Evolutionary conservation across 495 filamentous ascomycete genomes (phyloP).

Genomic region (Penicillium riverlandense): DNA sequence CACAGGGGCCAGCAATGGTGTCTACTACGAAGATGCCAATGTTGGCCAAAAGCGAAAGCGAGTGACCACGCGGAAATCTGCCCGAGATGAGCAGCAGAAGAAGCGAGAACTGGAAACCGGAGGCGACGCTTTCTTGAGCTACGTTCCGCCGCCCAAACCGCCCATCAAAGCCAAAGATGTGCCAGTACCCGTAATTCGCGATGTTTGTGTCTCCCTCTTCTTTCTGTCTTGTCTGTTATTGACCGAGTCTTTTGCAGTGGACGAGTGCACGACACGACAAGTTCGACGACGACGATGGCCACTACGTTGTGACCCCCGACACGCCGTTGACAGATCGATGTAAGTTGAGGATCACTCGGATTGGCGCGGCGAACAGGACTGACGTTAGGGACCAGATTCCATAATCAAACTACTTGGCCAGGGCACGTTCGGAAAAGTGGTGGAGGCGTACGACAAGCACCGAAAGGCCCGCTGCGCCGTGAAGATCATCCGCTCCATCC

Average conservation of each 20-base stretch:
- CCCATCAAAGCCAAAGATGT: conserved; percentile 91
- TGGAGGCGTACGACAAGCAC: conserved; percentile 77
- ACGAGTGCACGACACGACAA: conserved; percentile 44
- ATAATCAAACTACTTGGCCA: conserved; percentile 86
- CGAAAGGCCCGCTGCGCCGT: conserved; percentile 77
- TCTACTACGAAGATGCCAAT: conserved; percentile 47
- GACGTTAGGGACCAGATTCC: conserved; percentile 52
- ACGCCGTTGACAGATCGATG: conserved; percentile 81
- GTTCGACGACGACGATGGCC: conserved; percentile 92
- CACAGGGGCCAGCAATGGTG: conserved; percentile 48
- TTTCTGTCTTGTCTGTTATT: conserved; percentile 4
- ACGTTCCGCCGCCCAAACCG: conserved; percentile 78
- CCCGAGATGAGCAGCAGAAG: conserved; percentile 78
- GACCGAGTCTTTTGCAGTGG: conserved; percentile 25
- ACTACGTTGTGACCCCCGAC: conserved; percentile 85
- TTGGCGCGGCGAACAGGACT: background rate
- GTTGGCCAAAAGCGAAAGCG: conserved; percentile 83
- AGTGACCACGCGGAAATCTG: conserved; percentile 63
- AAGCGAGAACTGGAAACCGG: conserved; percentile 59
- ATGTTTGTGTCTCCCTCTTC: conserved; percentile 55
- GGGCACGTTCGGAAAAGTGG: conserved; percentile 97
- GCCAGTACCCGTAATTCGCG: conserved; percentile 67
- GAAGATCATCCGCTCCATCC: conserved; percentile 96
- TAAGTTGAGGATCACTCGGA: conserved; percentile 38
- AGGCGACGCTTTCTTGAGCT: conserved; percentile 66